Conservation (phyloP, 208 protist genomes). For the Trypanosoma mega region DNA sequence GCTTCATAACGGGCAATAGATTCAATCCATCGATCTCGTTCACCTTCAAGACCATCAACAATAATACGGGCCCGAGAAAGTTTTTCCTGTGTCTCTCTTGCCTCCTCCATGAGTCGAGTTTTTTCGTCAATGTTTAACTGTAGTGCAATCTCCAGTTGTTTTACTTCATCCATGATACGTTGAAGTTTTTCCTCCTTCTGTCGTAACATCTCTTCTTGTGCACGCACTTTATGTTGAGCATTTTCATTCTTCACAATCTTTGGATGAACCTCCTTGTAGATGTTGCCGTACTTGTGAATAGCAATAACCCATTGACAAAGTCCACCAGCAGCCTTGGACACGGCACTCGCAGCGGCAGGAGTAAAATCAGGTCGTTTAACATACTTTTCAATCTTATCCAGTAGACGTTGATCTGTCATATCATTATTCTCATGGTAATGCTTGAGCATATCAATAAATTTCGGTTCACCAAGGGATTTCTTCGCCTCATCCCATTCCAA, state of each 20-base stretch:
- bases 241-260: conserved; percentile 96
- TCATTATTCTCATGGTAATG: conserved; percentile 96
- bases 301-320: conserved; percentile 98
- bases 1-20: conserved; percentile 92
- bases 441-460: conserved; percentile 96
- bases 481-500: conserved; percentile 97
- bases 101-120: conserved; percentile 91
- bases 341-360: conserved; percentile 81
- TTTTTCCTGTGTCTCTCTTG: conserved; percentile 95
- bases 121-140: conserved; percentile 91
- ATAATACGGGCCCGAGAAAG: conserved; percentile 96
- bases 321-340: conserved; percentile 94
- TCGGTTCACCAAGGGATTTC: conserved; percentile 94
- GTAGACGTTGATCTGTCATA: conserved; percentile 94
- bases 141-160: conserved; percentile 89
- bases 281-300: conserved; percentile 96
- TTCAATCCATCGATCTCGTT: conserved; percentile 96
- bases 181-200: conserved; percentile 93
- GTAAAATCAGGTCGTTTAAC: conserved; percentile 94
- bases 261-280: conserved; percentile 96
- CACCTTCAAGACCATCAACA: conserved; percentile 95
- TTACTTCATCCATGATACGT: conserved; percentile 93
- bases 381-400: conserved; percentile 96
- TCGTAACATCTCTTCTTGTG: conserved; percentile 94
- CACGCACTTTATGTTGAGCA: conserved; percentile 90